These are phyloP conservation scores for Pisolithus albus DNA, from an alignment of 768 basidiomycete genomes.

Conservation along the genomic window DNA sequence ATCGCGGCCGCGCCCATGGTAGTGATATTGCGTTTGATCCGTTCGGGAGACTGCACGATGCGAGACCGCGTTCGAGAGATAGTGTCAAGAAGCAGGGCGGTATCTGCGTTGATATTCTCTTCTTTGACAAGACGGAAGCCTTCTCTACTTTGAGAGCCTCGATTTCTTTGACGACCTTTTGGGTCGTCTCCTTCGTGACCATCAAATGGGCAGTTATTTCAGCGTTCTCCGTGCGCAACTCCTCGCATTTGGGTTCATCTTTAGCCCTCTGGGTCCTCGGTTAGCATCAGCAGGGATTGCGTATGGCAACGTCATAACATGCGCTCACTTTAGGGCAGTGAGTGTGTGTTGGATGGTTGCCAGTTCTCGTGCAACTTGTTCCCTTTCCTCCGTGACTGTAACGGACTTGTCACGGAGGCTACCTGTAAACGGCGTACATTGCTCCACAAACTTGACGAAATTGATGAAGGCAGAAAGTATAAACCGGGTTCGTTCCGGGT, in stretches of 20 bases:
- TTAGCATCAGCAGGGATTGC: background rate
- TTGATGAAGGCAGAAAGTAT: conserved; percentile 88
- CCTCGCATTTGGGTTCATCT: conserved; percentile 63
- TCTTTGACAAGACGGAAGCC: conserved; percentile 52
- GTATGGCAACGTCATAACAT: background rate
- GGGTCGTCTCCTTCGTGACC: conserved; percentile 61
- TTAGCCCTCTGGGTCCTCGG: conserved; percentile 54
- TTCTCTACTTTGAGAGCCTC: conserved; percentile 71
- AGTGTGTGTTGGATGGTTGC: conserved; percentile 46
- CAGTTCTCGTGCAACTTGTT: conserved; percentile 44
- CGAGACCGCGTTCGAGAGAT: conserved; percentile 61
- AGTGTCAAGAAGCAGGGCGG: conserved; percentile 49
- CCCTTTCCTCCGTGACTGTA: conserved; percentile 53
- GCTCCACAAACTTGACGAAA: conserved; percentile 84
- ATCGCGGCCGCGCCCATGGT: conserved; percentile 62
- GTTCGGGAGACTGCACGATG: conserved; percentile 88
- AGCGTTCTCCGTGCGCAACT: conserved; percentile 53
- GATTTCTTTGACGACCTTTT: conserved; percentile 52
- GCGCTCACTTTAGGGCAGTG: conserved; percentile 47
- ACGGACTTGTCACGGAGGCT: conserved; percentile 57
- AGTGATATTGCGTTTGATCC: conserved; percentile 75
- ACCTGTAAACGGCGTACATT: conserved; percentile 55
- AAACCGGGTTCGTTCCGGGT: conserved; percentile 64
- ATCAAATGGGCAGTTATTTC: conserved; percentile 59
- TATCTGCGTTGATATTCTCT: conserved; percentile 60